Evolutionary conservation across 345 rosid genomes (phyloP), one percentile per base, ranked within the genome.

Genomic region (Euphorbia pulcherrima): DNA sequence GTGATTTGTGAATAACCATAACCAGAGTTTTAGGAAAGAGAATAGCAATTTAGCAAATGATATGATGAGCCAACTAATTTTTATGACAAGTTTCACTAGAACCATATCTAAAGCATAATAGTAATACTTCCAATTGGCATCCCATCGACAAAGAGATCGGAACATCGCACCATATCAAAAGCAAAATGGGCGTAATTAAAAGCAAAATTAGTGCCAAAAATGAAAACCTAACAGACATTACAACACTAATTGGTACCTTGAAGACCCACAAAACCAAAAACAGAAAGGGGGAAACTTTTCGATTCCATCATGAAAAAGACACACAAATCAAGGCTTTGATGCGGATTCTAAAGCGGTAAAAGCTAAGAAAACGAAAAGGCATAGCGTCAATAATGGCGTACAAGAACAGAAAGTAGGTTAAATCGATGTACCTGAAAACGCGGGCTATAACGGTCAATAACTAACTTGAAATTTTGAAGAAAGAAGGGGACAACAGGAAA

Each of bases 401-500:
- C 3, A 27, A 20, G 35, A 13, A 33, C 18, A 18, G 35, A 33
- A 59, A 59, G 8, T 16, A 11, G n/a, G 33, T 30, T 16, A 21
- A 41, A 40, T 18, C 1, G 2, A 5, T 33, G 28, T 17, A 64
- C 67, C 67, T 62, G 67, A 44, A 44, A 44, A 8, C 0, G 7
- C 1, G 23, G 23, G 39, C 18, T 63, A 12, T 30, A 81, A 81
- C 76, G 64, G 76, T 64, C 64, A 64, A 56, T 70, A 78, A 78
- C 78, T 63, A 63, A 54, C 72, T 28, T 56, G 16, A 53, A 48
- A 56, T 55, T n/a, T 41, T 46, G 11, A 68, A 53, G 21, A 41
- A 14, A 13, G 24, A 41, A 14, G 16, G 59, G 23, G 39, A 18
- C 14, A 11, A 48, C 41, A 61, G 39, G 61, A 40, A 75, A 68